Evolutionary conservation across 768 basidiomycete genomes (phyloP).

Genomic region (Tylopilus felleus): DNA sequence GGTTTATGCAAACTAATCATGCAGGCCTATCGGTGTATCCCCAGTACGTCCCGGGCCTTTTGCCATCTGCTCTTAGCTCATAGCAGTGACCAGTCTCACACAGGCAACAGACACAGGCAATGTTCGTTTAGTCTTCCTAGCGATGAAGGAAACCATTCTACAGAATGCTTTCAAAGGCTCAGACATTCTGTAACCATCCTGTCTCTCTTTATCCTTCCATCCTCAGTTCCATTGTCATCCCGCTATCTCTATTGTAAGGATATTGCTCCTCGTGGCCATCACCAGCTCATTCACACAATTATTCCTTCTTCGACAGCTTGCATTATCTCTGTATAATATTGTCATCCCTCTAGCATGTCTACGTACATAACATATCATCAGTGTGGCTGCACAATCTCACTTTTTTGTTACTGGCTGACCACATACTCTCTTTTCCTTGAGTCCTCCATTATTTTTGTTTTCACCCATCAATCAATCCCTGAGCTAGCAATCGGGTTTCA

Average conservation of each 20-base stretch:
- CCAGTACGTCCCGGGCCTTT: slow-evolving; percentile 54
- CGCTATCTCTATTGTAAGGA: slow-evolving; percentile 29
- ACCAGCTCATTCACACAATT: background rate
- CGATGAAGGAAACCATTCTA: slow-evolving; percentile 90
- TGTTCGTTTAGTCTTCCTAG: slow-evolving; percentile 77
- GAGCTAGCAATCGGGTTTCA: slow-evolving; percentile 64
- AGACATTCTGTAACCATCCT: slow-evolving; percentile 73
- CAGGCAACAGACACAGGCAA: slow-evolving; percentile 89
- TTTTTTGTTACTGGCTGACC: background rate
- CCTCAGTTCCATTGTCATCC: slow-evolving; percentile 9
- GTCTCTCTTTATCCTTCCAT: too few species aligned
- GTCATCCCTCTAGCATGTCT: slow-evolving; percentile 22
- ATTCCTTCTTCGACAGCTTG: slow-evolving; percentile 12
- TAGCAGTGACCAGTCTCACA: slow-evolving; percentile 50
- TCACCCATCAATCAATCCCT: too few species aligned
- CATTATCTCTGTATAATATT: slow-evolving; percentile 33
- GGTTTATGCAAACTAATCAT: slow-evolving; percentile 89
- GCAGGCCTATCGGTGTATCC: slow-evolving; percentile 86
- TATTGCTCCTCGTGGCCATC: background rate
- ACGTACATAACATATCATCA: slow-evolving; percentile 29
- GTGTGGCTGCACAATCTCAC: background rate
- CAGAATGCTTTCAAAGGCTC: slow-evolving; percentile 85
- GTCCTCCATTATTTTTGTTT: too few species aligned
- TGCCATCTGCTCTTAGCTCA: background rate
- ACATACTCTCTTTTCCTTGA: background rate